Conservation (phyloP, 495 filamentous ascomycete species). For the Penicillium nucicola region DNA sequence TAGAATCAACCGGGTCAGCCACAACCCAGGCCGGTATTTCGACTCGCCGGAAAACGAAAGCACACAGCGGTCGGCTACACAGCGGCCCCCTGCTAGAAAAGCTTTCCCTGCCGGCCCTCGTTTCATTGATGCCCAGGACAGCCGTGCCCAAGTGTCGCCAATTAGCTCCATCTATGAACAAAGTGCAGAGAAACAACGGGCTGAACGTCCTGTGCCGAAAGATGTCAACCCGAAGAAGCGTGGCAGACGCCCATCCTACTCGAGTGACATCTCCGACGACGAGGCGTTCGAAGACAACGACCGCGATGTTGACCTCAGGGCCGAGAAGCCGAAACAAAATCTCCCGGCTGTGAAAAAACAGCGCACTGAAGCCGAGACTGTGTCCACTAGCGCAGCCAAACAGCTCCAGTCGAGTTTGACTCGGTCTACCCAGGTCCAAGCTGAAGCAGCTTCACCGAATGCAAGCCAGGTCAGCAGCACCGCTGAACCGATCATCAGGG, state of each 20-base stretch:
- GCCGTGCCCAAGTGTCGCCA: neutral
- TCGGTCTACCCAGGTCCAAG: too few species aligned
- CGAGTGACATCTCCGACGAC: neutral
- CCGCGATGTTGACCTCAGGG: neutral
- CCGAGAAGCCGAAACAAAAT: neutral
- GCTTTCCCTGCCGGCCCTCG: neutral
- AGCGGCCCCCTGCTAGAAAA: neutral
- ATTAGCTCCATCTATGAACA: neutral
- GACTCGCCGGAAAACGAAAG: neutral
- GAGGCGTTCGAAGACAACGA: neutral
- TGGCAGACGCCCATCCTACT: neutral
- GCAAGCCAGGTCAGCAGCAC: too few species aligned
- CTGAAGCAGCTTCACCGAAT: too few species aligned
- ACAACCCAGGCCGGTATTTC: conserved; percentile 8
- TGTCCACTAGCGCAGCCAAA: neutral
- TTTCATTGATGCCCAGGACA: neutral
- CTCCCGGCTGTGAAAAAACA: neutral
- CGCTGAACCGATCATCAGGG: too few species aligned
- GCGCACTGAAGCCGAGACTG: neutral
- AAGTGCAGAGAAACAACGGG: neutral
- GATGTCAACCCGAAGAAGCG: neutral
- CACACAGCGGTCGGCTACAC: neutral
- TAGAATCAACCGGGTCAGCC: conserved; percentile 18
- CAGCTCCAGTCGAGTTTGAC: neutral
- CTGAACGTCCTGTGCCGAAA: neutral